Evolutionary conservation across 108 stramenopile genomes (phyloP).

Genomic region (Phaeodactylum tricornutum): DNA sequence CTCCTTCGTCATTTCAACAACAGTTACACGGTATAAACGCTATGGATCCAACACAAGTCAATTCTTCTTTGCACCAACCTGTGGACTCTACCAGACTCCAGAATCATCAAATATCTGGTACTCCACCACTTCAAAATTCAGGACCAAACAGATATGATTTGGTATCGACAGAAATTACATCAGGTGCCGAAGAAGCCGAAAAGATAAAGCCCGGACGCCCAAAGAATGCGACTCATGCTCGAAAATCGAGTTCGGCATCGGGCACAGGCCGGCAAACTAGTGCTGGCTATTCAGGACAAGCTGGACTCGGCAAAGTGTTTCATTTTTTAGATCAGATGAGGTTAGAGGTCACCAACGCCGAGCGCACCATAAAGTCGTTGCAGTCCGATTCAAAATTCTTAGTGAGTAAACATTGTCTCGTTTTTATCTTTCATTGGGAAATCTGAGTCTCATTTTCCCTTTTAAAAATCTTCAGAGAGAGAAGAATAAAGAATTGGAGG

Average conservation of each 20-base stretch:
- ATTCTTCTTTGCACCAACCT: too few relatives aligned
- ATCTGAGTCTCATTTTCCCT: not conserved
- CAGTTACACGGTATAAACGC: too few relatives aligned
- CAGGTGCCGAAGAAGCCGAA: too few relatives aligned
- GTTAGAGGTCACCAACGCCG: slow-evolving; percentile 64
- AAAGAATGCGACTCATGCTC: too few relatives aligned
- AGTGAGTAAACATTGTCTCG: slow-evolving; percentile 28
- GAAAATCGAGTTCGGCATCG: too few relatives aligned
- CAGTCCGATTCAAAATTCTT: slow-evolving; percentile 50
- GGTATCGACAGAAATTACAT: too few relatives aligned
- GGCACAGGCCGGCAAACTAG: too few relatives aligned
- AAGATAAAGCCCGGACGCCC: too few relatives aligned
- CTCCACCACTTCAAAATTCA: not conserved
- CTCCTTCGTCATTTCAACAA: too few relatives aligned
- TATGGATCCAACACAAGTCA: too few relatives aligned
- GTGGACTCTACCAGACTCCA: too few relatives aligned
- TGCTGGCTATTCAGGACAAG: too few relatives aligned
- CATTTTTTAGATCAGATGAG: slow-evolving; percentile 70
- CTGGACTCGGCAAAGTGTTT: slow-evolving; percentile 71
- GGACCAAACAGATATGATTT: not conserved
- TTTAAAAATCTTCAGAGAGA: slow-evolving; percentile 29
- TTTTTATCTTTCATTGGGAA: not conserved
- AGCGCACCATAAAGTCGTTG: slow-evolving; percentile 40
- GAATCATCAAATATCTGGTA: not conserved
- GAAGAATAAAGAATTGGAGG: slow-evolving; percentile 75